Evolutionary conservation across 495 filamentous ascomycete genomes (phyloP).

Genomic region (Penicillium canariense): DNA sequence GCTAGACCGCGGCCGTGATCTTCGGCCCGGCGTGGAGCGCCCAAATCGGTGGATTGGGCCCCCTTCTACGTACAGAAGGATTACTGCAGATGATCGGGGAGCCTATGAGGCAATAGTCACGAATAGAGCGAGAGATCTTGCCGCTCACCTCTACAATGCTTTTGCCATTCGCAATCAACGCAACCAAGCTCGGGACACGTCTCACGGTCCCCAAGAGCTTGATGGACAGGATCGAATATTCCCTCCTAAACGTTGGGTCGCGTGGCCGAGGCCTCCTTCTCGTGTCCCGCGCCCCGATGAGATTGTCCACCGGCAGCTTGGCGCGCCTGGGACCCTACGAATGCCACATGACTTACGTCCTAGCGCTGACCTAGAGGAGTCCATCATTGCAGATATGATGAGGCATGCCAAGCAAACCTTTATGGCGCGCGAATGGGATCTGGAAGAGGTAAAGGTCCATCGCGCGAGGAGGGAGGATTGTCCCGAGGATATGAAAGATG

Average conservation of each 20-base stretch:
- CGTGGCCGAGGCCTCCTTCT: conserved; percentile 67
- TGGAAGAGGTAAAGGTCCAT: conserved; percentile 7
- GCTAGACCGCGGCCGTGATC: conserved; percentile 24
- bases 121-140: conserved; percentile 58
- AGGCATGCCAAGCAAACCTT: conserved; percentile 65
- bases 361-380: conserved; percentile 63
- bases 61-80: conserved; percentile 55
- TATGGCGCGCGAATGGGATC: conserved; percentile 32
- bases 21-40: conserved; percentile 32
- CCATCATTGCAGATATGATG: conserved; percentile 59
- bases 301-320: conserved; percentile 36
- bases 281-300: conserved; percentile 60
- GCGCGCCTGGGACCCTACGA: conserved; percentile 47
- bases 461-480: not conserved
- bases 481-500: conserved; percentile 5
- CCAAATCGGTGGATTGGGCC: conserved; percentile 54
- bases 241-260: conserved; percentile 63
- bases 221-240: conserved; percentile 15
- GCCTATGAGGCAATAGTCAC: conserved; percentile 57
- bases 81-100: conserved; percentile 58
- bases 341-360: conserved; percentile 41
- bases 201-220: conserved; percentile 25
- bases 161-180: conserved; percentile 55
- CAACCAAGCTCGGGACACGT: conserved; percentile 24
- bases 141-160: conserved; percentile 73